Evolutionary conservation across 1,284 basidiomycete genomes (phyloP).

Genomic region (Apiotrichum akiyoshidainum): DNA sequence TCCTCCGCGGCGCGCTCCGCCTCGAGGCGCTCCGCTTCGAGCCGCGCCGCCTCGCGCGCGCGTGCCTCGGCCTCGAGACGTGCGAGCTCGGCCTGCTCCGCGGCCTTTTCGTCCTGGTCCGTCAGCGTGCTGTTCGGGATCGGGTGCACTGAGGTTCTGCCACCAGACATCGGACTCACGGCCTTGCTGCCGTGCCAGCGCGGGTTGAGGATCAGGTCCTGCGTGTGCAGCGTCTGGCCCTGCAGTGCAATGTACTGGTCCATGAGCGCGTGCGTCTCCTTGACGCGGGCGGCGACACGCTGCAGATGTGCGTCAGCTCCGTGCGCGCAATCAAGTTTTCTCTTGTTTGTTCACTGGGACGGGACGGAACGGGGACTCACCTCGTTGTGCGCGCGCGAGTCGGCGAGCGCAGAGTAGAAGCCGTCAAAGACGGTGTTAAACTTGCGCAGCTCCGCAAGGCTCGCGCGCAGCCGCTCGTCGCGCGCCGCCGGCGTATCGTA

Average conservation of each 20-base stretch:
- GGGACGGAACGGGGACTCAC: slow-evolving; percentile 22
- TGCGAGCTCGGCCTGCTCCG: slow-evolving; percentile 23
- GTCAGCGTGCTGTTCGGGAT: no score
- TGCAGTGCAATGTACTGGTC: slow-evolving; percentile 46
- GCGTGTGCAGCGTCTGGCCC: slow-evolving; percentile 48
- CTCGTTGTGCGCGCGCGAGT: slow-evolving; percentile 44
- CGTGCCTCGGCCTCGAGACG: background rate
- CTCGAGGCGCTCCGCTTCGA: slow-evolving; percentile 18
- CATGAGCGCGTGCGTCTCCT: slow-evolving; percentile 41
- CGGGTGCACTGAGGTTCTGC: no score
- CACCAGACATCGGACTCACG: slow-evolving; percentile 27
- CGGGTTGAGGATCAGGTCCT: slow-evolving; percentile 39
- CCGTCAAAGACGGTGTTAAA: slow-evolving; percentile 49
- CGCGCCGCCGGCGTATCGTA: slow-evolving; percentile 21
- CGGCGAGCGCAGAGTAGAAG: slow-evolving; percentile 41
- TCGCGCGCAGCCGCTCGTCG: slow-evolving; percentile 32
- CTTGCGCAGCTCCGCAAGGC: slow-evolving; percentile 43
- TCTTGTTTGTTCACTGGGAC: no score
- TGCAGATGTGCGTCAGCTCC: slow-evolving; percentile 9
- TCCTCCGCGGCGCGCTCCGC: slow-evolving; percentile 24
- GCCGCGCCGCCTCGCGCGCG: background rate
- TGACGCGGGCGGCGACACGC: slow-evolving; percentile 44
- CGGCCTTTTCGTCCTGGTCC: slow-evolving; percentile 34
- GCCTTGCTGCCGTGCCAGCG: slow-evolving; percentile 45
- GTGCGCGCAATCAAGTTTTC: no score